Evolutionary conservation across 345 rosid genomes (phyloP), one percentile per base, ranked within the genome.

Genomic region (rapeseed (Brassica napus)): DNA sequence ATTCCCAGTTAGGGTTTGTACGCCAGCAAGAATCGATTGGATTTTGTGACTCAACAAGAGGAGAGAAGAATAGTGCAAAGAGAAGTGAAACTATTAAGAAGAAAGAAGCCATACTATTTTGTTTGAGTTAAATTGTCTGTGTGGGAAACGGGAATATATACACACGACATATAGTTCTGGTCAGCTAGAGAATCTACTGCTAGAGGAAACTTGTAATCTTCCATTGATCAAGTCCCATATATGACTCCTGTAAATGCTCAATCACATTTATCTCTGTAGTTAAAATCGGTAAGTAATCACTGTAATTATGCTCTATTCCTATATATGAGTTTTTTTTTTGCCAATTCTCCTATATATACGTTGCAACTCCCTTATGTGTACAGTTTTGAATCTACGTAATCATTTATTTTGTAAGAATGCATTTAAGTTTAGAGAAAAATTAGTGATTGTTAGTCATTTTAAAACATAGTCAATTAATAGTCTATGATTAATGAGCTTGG

Each of bases 1-100:
- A 73, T 0, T 85, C 87, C 99, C 97, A 95, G 24, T 83, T 78
- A 8, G 97, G 80, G 75, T 86, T 86, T 58, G 82, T 68, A 3
- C 94, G 89, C 97, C 99, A 86, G 81, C 99, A 91, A 30, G 92
- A 89, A 59, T 94, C 98, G 58, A 94, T 80, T 1, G 83, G 87
- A 52, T 92, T 94, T 79, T 88, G 84, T 8, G 76, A 65, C 30
- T 76, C 66, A 64, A 67, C 57, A 14, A 75, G n/a, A 62, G 28
- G 2, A 52, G 58, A 78, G 42, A 54, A 37, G 5, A 77, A 77
- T 42, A 65, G 18, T 71, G 64, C 64, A 18, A 80, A 55, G 69
- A 88, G 72, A 70, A 80, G 72, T 61, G 80, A 80, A n/a, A 79
- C 16, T 58, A 67, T 24, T 12, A 84, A 57, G 4, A 82, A 7